Evolutionary conservation across 495 filamentous ascomycete genomes (phyloP).

Genomic region (Thozetella sp.): DNA sequence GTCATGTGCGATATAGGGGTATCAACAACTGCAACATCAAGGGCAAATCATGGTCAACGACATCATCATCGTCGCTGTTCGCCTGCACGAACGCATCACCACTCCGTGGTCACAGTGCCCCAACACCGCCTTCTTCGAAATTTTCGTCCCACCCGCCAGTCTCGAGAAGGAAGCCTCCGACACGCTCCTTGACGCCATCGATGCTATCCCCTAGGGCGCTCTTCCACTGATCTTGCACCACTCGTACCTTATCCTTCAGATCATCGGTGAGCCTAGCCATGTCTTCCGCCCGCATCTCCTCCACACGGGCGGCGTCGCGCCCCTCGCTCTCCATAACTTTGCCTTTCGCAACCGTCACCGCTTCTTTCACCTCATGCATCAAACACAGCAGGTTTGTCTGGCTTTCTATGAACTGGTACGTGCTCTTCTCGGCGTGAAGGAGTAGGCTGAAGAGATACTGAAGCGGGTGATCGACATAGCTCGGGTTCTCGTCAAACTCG

Average conservation of each 20-base stretch:
- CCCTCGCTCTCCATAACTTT: constrained; percentile 57
- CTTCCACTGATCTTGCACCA: constrained; percentile 86
- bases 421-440: constrained; percentile 82
- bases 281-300: constrained; percentile 63
- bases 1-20: constrained; percentile 1
- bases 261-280: constrained; percentile 76
- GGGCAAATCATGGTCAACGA: background rate
- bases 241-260: constrained; percentile 85
- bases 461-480: constrained; percentile 74
- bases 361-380: constrained; percentile 88
- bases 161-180: constrained; percentile 64
- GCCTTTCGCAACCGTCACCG: constrained; percentile 64
- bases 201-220: constrained; percentile 53
- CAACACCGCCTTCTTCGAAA: constrained; percentile 50
- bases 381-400: constrained; percentile 94
- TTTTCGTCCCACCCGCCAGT: constrained; percentile 77
- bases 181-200: constrained; percentile 52
- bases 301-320: constrained; percentile 57
- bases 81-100: background rate
- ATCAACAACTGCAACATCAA: constrained; percentile 5
- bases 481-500: constrained; percentile 85
- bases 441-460: constrained; percentile 88
- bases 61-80: background rate
- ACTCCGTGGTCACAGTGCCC: constrained; percentile 29
- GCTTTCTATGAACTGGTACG: constrained; percentile 94